Conservation (phyloP, 2,329 filamentous ascomycete species). For the Fusarium scirpi region DNA sequence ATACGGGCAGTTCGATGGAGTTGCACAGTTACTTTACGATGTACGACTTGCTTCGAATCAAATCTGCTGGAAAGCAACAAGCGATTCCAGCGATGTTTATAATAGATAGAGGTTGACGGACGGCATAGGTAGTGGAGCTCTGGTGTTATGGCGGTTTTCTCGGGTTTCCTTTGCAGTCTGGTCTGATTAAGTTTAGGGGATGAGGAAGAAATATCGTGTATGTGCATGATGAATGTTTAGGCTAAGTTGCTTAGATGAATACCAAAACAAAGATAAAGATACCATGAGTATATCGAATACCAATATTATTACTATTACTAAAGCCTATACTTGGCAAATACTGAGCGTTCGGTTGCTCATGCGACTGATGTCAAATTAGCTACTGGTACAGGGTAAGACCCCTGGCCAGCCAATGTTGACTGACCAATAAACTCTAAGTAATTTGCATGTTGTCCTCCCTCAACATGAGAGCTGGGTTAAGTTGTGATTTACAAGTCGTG, state of each 20-base stretch:
- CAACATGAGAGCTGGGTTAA: neutral
- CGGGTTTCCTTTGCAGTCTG: constrained; percentile 20
- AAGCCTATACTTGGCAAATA: neutral
- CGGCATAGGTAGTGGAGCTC: constrained; percentile 34
- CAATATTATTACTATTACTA: neutral
- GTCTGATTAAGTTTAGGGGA: neutral
- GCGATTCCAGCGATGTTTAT: constrained; percentile 27
- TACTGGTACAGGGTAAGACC: constrained; percentile 12
- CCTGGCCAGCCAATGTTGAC: neutral
- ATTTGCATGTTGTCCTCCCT: constrained; percentile 35
- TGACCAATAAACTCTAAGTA: constrained; percentile 30
- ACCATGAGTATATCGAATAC: neutral
- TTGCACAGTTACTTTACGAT: constrained; percentile 24
- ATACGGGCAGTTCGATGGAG: neutral
- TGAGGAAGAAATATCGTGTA: neutral
- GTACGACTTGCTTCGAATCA: constrained; percentile 24
- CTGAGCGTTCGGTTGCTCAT: neutral
- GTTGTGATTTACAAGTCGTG: neutral
- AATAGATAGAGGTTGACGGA: constrained; percentile 29
- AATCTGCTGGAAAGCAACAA: constrained; percentile 5
- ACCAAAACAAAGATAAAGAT: constrained; percentile 2
- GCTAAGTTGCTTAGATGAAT: constrained; percentile 18
- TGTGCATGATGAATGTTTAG: constrained; percentile 18
- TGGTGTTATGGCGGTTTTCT: constrained; percentile 33
- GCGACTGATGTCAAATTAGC: neutral